phyloP scores from a whole-genome alignment of 176 grass and related monocot species.

The Triticum turgidum region DNA sequence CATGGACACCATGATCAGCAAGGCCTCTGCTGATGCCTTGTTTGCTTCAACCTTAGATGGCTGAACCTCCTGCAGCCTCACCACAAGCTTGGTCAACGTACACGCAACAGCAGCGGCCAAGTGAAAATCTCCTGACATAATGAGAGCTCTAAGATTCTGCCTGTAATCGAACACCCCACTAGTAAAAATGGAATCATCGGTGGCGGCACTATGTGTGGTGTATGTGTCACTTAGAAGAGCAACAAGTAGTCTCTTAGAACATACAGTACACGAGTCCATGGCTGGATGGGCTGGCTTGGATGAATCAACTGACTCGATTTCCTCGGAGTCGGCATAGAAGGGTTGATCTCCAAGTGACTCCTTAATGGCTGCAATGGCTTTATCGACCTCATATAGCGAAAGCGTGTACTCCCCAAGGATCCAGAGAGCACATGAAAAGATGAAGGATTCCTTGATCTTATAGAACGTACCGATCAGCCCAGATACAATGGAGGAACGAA shows the following conservation, averaged over 20 bases:
- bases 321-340: conserved; percentile 51
- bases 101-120: conserved; percentile 41
- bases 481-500: conserved; percentile 71
- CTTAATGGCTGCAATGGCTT: conserved; percentile 56
- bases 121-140: conserved; percentile 70
- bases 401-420: conserved; percentile 70
- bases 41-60: conserved; percentile 50
- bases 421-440: conserved; percentile 56
- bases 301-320: conserved; percentile 33
- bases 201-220: conserved; percentile 52
- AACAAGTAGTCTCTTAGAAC: conserved; percentile 40
- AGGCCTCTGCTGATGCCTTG: conserved; percentile 39
- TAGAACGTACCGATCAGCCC: conserved; percentile 49
- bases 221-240: conserved; percentile 55
- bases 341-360: conserved; percentile 56
- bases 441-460: conserved; percentile 56
- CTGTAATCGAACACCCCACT: conserved; percentile 28
- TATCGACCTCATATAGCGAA: conserved; percentile 59
- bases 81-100: conserved; percentile 58
- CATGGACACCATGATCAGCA: conserved; percentile 56
- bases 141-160: conserved; percentile 53
- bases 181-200: conserved; percentile 32
- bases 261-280: conserved; percentile 32
- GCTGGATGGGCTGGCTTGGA: conserved; percentile 28
- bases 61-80: conserved; percentile 70